A percentile compares a stretch with the other conserved stretches of the same genome.
These are phyloP conservation scores for Miscanthus lutarioriparius DNA, from an alignment of 176 grass and related monocot species.

Conservation along the genomic window DNA sequence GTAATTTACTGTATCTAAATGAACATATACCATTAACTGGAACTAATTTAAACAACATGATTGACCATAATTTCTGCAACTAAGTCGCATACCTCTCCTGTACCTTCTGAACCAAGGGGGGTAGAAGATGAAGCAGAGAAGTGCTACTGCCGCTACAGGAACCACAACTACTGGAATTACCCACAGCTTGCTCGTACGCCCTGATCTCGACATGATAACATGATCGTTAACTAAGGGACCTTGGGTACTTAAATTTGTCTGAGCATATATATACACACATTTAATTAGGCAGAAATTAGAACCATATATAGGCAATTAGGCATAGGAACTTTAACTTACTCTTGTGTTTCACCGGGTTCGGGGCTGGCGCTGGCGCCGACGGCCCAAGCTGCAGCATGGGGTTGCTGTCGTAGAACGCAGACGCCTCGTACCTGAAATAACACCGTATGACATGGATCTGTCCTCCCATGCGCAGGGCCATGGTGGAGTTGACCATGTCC, in stretches of 20 bases:
- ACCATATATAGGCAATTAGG: background rate
- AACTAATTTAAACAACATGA: background rate
- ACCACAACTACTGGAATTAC: background rate
- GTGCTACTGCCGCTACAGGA: background rate
- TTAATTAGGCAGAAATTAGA: background rate
- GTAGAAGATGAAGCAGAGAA: slow-evolving; percentile 24
- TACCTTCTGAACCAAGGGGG: background rate
- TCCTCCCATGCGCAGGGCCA: background rate
- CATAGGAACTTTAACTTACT: background rate
- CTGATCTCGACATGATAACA: background rate
- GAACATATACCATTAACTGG: background rate
- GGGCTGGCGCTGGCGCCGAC: background rate
- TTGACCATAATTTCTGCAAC: background rate
- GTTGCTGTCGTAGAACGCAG: background rate
- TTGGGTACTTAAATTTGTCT: background rate
- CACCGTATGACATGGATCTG: slow-evolving; percentile 1
- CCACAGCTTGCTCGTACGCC: slow-evolving; percentile 4
- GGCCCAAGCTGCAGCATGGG: background rate
- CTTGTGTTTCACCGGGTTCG: background rate
- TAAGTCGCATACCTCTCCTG: slow-evolving; percentile 4
- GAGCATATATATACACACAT: background rate
- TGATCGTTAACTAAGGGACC: background rate
- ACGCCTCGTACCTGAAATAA: slow-evolving; percentile 24
- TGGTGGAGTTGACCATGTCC: slow-evolving; percentile 26
- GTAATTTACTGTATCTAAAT: background rate